Percentiles rank a stretch among this genome's conserved stretches.
phyloP scores from a whole-genome alignment of 208 protist species.

The Crithidia acanthocephali region DNA sequence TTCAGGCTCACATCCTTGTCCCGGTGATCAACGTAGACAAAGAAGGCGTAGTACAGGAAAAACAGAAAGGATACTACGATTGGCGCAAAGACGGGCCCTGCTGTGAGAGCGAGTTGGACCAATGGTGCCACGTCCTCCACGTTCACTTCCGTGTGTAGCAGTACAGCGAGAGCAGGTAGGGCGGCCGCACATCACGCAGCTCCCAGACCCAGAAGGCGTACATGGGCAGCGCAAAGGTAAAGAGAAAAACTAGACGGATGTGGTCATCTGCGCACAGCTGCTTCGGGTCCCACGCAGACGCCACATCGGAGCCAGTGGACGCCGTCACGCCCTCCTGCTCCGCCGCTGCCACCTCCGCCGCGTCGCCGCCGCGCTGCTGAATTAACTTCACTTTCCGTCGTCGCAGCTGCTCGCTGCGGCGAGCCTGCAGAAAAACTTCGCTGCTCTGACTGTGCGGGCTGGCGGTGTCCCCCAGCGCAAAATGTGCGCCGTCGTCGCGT shows the following conservation, averaged over 20 bases:
- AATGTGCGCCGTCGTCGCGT: not conserved
- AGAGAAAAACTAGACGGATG: constrained; percentile 29
- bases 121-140: not conserved
- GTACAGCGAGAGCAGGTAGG: constrained; percentile 11
- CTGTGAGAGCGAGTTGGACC: not conserved
- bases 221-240: constrained; percentile 18
- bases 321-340: constrained; percentile 8
- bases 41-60: constrained; percentile 26
- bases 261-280: constrained; percentile 24
- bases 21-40: constrained; percentile 31
- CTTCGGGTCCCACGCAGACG: constrained; percentile 19
- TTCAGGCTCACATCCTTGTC: constrained; percentile 35
- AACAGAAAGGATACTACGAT: not conserved
- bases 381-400: constrained; percentile 1
- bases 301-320: constrained; percentile 8
- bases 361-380: constrained; percentile 14
- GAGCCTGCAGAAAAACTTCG: constrained; percentile 10
- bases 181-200: constrained; percentile 8
- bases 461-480: not conserved
- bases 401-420: not conserved
- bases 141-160: not conserved
- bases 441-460: constrained; percentile 21
- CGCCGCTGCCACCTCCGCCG: constrained; percentile 1
- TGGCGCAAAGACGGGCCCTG: not conserved
- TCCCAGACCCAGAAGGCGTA: constrained; percentile 21